phyloP scores from a whole-genome alignment of 805 yeast genomes.

The Saccharomyces kudriavzevii region DNA sequence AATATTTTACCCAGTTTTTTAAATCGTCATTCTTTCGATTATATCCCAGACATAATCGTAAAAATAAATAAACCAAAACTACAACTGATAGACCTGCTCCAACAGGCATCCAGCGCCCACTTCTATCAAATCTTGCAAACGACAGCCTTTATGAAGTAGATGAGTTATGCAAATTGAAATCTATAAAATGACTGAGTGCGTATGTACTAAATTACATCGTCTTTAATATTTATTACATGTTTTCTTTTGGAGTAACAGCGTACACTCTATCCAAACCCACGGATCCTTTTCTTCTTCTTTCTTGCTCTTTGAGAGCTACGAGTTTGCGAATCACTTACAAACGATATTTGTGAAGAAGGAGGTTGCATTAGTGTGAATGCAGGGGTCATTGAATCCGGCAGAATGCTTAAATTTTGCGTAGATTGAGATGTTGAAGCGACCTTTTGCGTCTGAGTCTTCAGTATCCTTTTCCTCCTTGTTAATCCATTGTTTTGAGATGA shows the following conservation, averaged over 20 bases:
- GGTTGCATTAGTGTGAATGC: conserved; percentile 27
- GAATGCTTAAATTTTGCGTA: conserved; percentile 6
- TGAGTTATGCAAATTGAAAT: not conserved
- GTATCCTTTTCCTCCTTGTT: not conserved
- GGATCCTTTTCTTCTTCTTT: conserved; percentile 38
- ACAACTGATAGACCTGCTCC: too few relatives aligned
- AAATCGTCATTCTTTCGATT: too few relatives aligned
- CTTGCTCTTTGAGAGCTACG: conserved; percentile 7
- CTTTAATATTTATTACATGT: not conserved
- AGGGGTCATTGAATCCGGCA: conserved; percentile 28
- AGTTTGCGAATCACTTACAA: conserved; percentile 9
- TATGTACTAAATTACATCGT: not conserved
- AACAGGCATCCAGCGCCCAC: too few relatives aligned
- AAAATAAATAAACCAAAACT: too few relatives aligned
- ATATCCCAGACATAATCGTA: too few relatives aligned
- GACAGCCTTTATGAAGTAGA: not conserved
- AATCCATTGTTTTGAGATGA: conserved; percentile 18
- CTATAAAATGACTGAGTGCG: not conserved
- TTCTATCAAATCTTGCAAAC: too few relatives aligned
- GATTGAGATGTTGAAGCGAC: not conserved
- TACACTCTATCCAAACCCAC: conserved; percentile 38
- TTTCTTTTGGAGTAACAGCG: not conserved
- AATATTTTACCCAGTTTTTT: too few relatives aligned
- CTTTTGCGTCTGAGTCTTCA: not conserved
- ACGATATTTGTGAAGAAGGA: conserved; percentile 14